phyloP scores from a whole-genome alignment of 2,329 filamentous ascomycete genomes.

The Hyphodiscus sp. region DNA sequence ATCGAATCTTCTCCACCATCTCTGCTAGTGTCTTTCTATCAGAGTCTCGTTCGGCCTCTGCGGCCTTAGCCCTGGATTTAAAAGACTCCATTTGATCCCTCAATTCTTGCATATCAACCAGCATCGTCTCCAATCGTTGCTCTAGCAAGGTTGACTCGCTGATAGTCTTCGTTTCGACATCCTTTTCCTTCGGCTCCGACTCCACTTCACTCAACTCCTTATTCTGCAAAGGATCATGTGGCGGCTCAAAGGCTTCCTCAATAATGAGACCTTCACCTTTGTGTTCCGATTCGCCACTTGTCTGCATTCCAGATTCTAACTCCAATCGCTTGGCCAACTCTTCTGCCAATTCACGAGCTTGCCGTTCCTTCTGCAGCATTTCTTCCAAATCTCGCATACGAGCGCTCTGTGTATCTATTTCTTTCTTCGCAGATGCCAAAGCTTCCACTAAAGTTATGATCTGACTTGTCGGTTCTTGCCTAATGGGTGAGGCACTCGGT shows the following conservation, averaged over 20 bases:
- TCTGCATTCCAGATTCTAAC: constrained; percentile 41
- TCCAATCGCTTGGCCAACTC: constrained; percentile 68
- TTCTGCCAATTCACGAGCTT: constrained; percentile 78
- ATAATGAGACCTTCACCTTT: constrained; percentile 35
- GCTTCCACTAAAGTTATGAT: constrained; percentile 81
- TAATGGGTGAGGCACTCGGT: constrained; percentile 39
- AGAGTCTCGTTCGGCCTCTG: constrained; percentile 69
- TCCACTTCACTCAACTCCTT: background rate
- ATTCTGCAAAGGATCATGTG: constrained; percentile 11
- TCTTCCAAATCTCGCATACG: constrained; percentile 77
- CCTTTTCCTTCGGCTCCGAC: background rate
- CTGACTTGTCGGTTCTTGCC: constrained; percentile 57
- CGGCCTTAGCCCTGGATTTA: constrained; percentile 69
- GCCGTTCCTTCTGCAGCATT: constrained; percentile 70
- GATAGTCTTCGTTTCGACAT: constrained; percentile 74
- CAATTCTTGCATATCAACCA: constrained; percentile 25
- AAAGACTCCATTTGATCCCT: constrained; percentile 50
- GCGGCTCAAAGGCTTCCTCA: constrained; percentile 41
- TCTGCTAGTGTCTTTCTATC: constrained; percentile 72
- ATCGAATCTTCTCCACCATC: constrained; percentile 78
- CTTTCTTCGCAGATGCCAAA: constrained; percentile 74
- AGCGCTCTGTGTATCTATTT: constrained; percentile 75
- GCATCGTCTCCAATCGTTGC: constrained; percentile 24
- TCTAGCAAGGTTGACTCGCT: constrained; percentile 58
- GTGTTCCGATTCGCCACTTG: constrained; percentile 34